A percentile compares a stretch with the other conserved stretches of the same genome.
phyloP scores from a whole-genome alignment of 2,329 filamentous ascomycete species.

The Aphanocladium album region DNA sequence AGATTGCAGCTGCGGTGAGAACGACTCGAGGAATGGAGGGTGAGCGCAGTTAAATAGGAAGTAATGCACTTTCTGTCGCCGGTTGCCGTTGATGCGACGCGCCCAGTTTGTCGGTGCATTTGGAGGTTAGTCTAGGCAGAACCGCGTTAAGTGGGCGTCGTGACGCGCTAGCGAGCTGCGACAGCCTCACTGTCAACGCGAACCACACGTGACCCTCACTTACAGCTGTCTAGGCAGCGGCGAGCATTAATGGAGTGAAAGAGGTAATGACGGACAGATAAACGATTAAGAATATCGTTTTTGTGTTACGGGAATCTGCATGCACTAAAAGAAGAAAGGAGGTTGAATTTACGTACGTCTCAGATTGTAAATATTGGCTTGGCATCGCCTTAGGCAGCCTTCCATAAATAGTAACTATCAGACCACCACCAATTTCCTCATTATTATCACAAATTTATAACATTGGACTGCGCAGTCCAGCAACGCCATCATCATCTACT shows the following conservation, averaged over 20 bases:
- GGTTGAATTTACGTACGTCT: background rate
- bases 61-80: background rate
- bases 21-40: background rate
- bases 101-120: constrained; percentile 4
- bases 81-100: constrained; percentile 3
- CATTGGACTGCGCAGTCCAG: constrained; percentile 8
- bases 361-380: background rate
- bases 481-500: constrained; percentile 22
- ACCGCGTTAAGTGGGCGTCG: constrained; percentile 15
- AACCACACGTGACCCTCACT: constrained; percentile 5
- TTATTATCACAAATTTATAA: background rate
- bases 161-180: constrained; percentile 2
- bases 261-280: no score
- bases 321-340: background rate
- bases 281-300: background rate
- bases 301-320: background rate
- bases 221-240: background rate
- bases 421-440: background rate
- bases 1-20: no score
- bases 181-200: background rate
- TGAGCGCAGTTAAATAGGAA: background rate
- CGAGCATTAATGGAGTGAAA: background rate
- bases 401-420: background rate
- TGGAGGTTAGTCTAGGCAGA: constrained; percentile 12
- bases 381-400: background rate